A percentile compares a stretch with the other conserved stretches of the same genome.
phyloP scores from a whole-genome alignment of 1,284 basidiomycete species.

The Puccinia horiana region DNA sequence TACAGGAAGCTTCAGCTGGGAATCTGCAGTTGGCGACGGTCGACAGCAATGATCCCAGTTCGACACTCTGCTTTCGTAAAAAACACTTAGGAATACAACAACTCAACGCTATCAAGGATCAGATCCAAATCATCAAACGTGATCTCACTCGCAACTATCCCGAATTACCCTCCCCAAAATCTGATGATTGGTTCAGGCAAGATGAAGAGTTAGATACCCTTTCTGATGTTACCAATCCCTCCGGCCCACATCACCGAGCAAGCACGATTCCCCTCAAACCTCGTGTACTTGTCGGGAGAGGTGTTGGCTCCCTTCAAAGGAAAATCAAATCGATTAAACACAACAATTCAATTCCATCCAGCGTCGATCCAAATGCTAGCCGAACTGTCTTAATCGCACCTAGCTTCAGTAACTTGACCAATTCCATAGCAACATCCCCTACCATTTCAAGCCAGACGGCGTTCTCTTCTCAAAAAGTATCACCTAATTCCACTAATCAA shows the following conservation, averaged over 20 bases:
- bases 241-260: background rate
- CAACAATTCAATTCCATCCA: background rate
- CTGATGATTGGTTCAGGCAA: conserved; percentile 2
- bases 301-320: background rate
- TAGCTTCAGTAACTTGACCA: background rate
- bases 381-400: background rate
- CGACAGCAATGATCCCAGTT: background rate
- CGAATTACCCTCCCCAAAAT: conserved; percentile 17
- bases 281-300: background rate
- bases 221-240: background rate
- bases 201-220: background rate
- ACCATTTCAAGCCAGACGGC: background rate
- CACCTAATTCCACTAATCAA: background rate
- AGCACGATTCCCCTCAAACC: background rate
- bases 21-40: background rate
- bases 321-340: conserved; percentile 14
- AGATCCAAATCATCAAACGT: conserved; percentile 29
- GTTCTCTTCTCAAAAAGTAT: background rate
- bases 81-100: background rate
- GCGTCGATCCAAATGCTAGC: background rate
- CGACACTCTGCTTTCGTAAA: background rate
- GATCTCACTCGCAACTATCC: background rate
- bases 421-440: background rate
- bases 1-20: background rate
- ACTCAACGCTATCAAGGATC: background rate